Evolutionary conservation across 345 rosid species (phyloP), one percentile per base, ranked within the genome.

Genomic region (Salix udensis): DNA sequence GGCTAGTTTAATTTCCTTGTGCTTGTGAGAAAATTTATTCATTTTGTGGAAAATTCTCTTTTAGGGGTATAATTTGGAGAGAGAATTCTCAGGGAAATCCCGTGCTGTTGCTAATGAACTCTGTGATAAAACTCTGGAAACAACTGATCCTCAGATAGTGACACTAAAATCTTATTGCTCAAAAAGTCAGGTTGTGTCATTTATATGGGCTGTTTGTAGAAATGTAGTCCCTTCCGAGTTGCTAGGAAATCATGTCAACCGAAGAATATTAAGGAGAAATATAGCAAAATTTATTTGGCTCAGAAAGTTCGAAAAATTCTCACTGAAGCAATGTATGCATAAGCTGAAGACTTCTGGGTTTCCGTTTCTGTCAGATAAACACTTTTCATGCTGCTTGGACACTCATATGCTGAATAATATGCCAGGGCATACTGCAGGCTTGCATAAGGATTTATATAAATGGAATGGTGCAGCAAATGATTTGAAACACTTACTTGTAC

Each of bases 121-220:
- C 55, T 67, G 66, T 68, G 77, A 75, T 40, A 44, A 26, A 74
- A 55, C 44, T n/a, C 68, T 13, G 16, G 81, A 66, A 31, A 70
- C 61, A 11, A 79, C 31, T 39, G 40, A 81, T 80, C 74, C 74
- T 16, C 76, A 71, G 73, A 71, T 60, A 34, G 76, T 76, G 79
- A 81, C 74, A 79, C 55, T 77, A 28, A 88, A 76, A 83, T 75
- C 85, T 11, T 86, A 83, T 75, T 91, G 97, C 88, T 84, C 84
- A 14, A 86, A 84, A 68, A 80, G 80, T 77, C 91, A 90, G 86
- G 93, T 92, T 42, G 88, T 87, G 37, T 89, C 94, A 72, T 94
- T 91, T 80, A 65, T 92, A 82, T 92, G 97, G 97, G 95, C 94
- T 80, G 89, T 81, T 72, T 88, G 89, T 76, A 87, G 89, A 86